Evolutionary conservation across 1,139 yeast genomes (phyloP).

Genomic region (Candida tetrigidarum): DNA sequence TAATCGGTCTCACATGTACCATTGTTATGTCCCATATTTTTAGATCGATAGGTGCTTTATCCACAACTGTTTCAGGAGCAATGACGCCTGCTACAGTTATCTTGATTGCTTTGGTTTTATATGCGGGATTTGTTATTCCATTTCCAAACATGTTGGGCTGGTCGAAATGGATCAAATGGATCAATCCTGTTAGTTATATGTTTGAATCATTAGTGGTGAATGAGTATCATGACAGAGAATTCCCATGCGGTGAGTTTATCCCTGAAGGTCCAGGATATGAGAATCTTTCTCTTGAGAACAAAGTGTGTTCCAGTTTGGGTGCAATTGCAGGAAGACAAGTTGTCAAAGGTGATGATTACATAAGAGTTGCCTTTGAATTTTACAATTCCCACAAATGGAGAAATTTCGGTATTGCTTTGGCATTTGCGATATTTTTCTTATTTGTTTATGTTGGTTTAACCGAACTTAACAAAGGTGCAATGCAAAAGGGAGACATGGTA

Average conservation of each 20-base stretch:
- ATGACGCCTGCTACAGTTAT: conserved; percentile 63
- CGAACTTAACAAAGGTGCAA: conserved; percentile 72
- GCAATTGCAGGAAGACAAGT: conserved; percentile 55
- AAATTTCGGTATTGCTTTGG: conserved; percentile 73
- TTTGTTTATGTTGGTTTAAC: conserved; percentile 56
- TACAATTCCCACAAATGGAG: conserved; percentile 75
- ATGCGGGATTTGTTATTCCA: conserved; percentile 63
- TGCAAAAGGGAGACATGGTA: conserved; percentile 83
- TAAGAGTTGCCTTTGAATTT: conserved; percentile 52
- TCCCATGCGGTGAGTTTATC: conserved; percentile 51
- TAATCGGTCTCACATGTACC: conserved; percentile 45
- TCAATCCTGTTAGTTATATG: conserved; percentile 61
- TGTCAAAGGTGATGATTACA: conserved; percentile 64
- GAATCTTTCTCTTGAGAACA: conserved; percentile 28
- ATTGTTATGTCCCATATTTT: conserved; percentile 61
- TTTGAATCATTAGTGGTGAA: conserved; percentile 59
- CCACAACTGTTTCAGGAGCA: conserved; percentile 58
- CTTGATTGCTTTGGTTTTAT: conserved; percentile 55
- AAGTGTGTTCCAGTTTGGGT: conserved; percentile 71
- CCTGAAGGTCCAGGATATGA: conserved; percentile 45
- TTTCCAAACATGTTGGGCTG: conserved; percentile 62
- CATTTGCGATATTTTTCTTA: conserved; percentile 59
- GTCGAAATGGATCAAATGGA: conserved; percentile 63
- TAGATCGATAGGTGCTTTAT: conserved; percentile 60
- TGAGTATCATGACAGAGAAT: conserved; percentile 53